Conservation (phyloP, 768 basidiomycete genomes). For the Daedalea quercina region DNA sequence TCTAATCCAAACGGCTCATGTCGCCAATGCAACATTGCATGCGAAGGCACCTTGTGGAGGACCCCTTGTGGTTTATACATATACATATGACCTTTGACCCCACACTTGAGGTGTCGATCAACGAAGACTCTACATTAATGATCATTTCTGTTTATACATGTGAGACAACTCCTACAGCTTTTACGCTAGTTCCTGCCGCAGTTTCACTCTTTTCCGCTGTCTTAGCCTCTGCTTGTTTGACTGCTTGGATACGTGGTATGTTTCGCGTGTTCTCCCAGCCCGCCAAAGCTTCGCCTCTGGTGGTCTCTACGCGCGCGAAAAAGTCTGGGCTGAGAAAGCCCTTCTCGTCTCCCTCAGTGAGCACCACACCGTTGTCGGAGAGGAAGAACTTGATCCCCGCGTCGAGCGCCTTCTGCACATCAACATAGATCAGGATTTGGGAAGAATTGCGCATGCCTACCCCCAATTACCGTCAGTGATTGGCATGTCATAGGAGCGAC, state of each 20-base stretch:
- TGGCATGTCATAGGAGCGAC: background rate
- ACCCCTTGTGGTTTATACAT: too few species aligned
- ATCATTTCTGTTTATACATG: too few species aligned
- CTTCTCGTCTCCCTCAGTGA: constrained; percentile 67
- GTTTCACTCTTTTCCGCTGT: background rate
- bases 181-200: background rate
- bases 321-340: constrained; percentile 58
- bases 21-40: too few species aligned
- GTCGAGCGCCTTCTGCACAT: constrained; percentile 62
- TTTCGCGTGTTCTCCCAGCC: constrained; percentile 17
- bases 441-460: constrained; percentile 79
- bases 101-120: too few species aligned
- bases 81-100: too few species aligned
- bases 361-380: constrained; percentile 83
- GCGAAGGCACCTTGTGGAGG: too few species aligned
- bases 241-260: background rate
- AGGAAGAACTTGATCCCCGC: constrained; percentile 69
- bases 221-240: background rate
- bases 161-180: too few species aligned
- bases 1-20: too few species aligned
- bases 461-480: background rate
- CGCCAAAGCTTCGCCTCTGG: constrained; percentile 23
- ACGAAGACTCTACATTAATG: too few species aligned
- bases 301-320: constrained; percentile 64
- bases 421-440: constrained; percentile 75